These are phyloP conservation scores for Hortaea sp. DNA, from an alignment of 2,329 filamentous ascomycete species.

Conservation along the genomic window DNA sequence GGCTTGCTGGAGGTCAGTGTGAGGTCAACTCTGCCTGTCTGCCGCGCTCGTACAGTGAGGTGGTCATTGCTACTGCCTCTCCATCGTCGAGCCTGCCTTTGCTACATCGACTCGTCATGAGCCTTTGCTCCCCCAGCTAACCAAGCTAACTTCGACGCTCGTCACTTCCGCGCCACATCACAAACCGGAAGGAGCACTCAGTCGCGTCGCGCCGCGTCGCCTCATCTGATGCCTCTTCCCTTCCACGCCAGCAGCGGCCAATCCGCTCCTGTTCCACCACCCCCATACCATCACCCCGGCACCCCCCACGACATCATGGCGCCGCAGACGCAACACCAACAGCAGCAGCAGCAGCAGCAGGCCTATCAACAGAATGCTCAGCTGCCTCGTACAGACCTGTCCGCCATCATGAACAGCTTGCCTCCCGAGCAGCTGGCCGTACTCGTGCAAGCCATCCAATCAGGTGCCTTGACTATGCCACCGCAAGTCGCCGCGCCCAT, in stretches of 20 bases:
- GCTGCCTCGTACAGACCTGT: constrained; percentile 14
- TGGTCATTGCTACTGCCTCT: too few relatives aligned
- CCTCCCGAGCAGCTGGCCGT: constrained; percentile 19
- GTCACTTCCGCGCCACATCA: neutral
- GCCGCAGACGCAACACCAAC: neutral
- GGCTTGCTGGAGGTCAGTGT: too few relatives aligned
- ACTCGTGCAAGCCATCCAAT: constrained; percentile 18
- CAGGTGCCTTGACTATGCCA: constrained; percentile 15
- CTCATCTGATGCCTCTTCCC: constrained; percentile 5
- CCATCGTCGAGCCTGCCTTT: too few relatives aligned
- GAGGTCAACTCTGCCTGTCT: too few relatives aligned
- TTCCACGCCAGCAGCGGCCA: constrained; percentile 3
- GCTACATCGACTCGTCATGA: neutral
- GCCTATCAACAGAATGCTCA: constrained; percentile 12
- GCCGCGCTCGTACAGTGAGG: too few relatives aligned
- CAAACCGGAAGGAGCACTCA: too few relatives aligned
- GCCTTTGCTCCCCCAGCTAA: neutral
- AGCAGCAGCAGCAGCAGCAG: neutral
- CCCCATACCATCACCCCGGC: constrained; percentile 3
- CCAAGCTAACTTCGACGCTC: neutral
- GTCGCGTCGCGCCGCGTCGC: neutral
- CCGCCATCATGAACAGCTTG: constrained; percentile 11
- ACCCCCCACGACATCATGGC: neutral
- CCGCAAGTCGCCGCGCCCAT: neutral
- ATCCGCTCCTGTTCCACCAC: constrained; percentile 1